Evolutionary conservation across 768 basidiomycete genomes (phyloP), one percentile per base, ranked within the genome.

Genomic region (Leccinum incarnatum): DNA sequence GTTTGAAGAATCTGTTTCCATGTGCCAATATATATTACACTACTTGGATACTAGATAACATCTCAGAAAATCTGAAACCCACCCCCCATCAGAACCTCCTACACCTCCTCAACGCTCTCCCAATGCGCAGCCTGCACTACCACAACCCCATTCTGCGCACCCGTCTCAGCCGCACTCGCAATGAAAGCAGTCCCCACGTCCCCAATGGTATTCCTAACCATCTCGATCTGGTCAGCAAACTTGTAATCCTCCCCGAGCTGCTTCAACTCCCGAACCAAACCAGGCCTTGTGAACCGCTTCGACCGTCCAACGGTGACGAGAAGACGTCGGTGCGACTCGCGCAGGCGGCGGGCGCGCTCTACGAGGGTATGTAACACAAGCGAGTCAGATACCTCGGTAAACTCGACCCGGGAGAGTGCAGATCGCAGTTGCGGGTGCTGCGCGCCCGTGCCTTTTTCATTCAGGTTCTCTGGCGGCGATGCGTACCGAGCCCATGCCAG

Each of bases 101-200:
- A 61, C 36, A 52, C 63, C 27, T 59, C 57, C 34, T 8, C 45
- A 11, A 46, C 29, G 25, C 49, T 27, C 10, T 55, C 74, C 68
- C 69, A 67, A 66, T 78, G 75, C 49, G 86, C 83, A 42, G 42
- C 42, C 75, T 92, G 91, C 34, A 93, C 67, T 1, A 93, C 88
- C 36, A 91, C 75, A 42, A 91, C 65, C 19, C 84, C 88, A 46
- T 79, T 77, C 36, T 81, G 81, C 53, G 78, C 76, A 1, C 82
- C 83, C 52, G 78, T 76, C 2, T 82, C 83, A 6, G 84, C 77
- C 4, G 84, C 78, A 42, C 42, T 42, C 3, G 87, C 76, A 12
- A 94, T 83, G 69, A 95, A 83, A 48, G 87, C 87, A 42, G 87
- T 83, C 2, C 85, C 91, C 17, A 91, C 87, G 69, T 95, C 91